A percentile compares a stretch with the other conserved stretches of the same genome.
Evolutionary conservation across 306 rosid species (phyloP).

Genomic region (peach (Prunus persica)): Prunus_persica_NCBIv2 NC_034014.1:21260001-21260500

Average conservation of each 20-base stretch:
- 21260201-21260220: slow-evolving; percentile 9
- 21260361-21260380: too few species aligned
- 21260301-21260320: neutral
- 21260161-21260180: slow-evolving; percentile 69
- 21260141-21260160: slow-evolving; percentile 87
- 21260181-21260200: neutral
- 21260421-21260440: too few species aligned
- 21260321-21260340: neutral
- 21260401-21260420: too few species aligned
- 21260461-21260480: too few species aligned
- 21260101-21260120: slow-evolving; percentile 95
- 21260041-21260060: neutral
- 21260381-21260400: too few species aligned
- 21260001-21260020: neutral
- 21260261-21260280: too few species aligned
- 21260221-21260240: neutral
- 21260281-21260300: too few species aligned
- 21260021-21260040: neutral
- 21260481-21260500: too few species aligned
- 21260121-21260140: slow-evolving; percentile 91
- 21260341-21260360: too few species aligned
- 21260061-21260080: neutral
- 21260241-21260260: neutral
- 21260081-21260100: slow-evolving; percentile 59
- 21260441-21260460: too few species aligned